phyloP scores from a whole-genome alignment of 208 protist genomes.

The Crithidia sp. region DNA sequence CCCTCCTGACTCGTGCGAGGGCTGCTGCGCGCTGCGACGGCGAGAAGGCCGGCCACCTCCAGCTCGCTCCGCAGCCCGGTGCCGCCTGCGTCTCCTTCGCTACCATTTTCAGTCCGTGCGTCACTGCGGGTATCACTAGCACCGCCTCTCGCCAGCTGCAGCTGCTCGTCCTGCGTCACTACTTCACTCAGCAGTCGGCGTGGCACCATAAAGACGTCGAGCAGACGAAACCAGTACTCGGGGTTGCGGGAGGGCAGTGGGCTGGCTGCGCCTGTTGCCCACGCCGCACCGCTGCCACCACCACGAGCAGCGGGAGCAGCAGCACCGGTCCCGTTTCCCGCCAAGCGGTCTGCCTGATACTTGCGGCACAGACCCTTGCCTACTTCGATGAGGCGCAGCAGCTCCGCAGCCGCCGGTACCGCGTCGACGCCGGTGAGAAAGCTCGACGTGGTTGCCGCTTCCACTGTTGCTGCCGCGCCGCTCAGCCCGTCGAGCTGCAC shows the following conservation, averaged over 20 bases:
- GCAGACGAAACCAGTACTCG: constrained; percentile 65
- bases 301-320: background rate
- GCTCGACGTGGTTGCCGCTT: too few relatives aligned
- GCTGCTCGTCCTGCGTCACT: constrained; percentile 20
- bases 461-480: too few relatives aligned
- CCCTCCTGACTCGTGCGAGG: background rate
- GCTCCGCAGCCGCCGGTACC: constrained; percentile 14
- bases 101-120: background rate
- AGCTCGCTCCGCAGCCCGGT: constrained; percentile 11
- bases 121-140: too few relatives aligned
- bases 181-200: constrained; percentile 43
- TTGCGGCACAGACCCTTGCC: constrained; percentile 54
- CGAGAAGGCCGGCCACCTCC: background rate
- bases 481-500: background rate
- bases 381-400: constrained; percentile 45
- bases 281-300: background rate
- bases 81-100: background rate
- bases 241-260: background rate
- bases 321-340: background rate
- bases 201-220: constrained; percentile 66
- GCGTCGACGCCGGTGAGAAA: background rate
- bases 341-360: constrained; percentile 30
- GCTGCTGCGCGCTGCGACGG: background rate
- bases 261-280: background rate
- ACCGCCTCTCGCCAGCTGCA: background rate